Evolutionary conservation across 768 basidiomycete genomes (phyloP).

Genomic region (Hypholoma fasciculare): DNA sequence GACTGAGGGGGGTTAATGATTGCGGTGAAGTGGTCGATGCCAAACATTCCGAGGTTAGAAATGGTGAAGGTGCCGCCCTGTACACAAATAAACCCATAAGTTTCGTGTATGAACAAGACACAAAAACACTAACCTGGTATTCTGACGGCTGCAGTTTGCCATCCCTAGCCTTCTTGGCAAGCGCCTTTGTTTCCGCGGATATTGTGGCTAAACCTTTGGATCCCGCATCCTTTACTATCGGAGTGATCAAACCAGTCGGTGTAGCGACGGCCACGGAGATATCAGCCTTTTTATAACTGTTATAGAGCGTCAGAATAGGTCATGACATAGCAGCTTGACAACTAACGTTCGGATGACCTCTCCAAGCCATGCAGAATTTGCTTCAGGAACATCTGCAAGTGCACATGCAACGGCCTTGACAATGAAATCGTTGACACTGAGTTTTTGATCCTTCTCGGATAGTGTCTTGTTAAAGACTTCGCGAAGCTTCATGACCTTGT

Average conservation of each 20-base stretch:
- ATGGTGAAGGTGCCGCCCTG: conserved; percentile 98
- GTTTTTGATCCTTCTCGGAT: conserved; percentile 90
- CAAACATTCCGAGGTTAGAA: conserved; percentile 99
- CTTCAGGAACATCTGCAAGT: conserved; percentile 93
- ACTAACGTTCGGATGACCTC: conserved; percentile 92
- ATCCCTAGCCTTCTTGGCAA: conserved; percentile 95
- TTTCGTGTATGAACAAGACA: conserved; percentile 5
- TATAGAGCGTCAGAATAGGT: not conserved
- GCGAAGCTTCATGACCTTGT: conserved; percentile 89
- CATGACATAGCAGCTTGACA: conserved; percentile 3
- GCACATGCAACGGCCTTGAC: conserved; percentile 94
- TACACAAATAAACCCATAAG: not conserved
- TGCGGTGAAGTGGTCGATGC: conserved; percentile 93
- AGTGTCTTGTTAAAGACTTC: conserved; percentile 94
- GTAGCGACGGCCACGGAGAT: conserved; percentile 98
- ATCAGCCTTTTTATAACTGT: conserved; percentile 93
- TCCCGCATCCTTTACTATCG: conserved; percentile 93
- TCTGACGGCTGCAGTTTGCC: conserved; percentile 94
- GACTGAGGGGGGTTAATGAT: conserved; percentile 99
- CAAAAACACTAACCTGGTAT: conserved; percentile 70
- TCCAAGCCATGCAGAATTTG: conserved; percentile 96
- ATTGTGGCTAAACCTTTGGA: conserved; percentile 91
- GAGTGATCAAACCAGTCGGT: conserved; percentile 93
- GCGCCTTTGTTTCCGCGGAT: conserved; percentile 86
- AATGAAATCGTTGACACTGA: conserved; percentile 98